Base-by-base conservation (phyloP, 2,329 filamentous ascomycete species). In the Trichoderma sp. region DNA sequence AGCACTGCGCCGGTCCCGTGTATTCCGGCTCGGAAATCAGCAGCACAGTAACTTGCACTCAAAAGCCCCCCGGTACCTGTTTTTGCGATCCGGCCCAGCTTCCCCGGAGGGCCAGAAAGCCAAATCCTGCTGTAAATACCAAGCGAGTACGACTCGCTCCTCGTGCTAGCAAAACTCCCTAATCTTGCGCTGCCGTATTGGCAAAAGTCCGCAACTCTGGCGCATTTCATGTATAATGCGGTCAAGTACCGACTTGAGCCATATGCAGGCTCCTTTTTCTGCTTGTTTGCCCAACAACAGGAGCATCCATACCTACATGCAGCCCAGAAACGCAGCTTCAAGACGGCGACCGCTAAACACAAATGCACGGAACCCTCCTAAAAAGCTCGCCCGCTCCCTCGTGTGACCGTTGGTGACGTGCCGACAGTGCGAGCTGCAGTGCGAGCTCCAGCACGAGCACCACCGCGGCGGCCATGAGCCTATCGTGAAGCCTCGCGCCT, bases 401-500 rank as follows among this genome's bases (percentile, higher is more conserved):
- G 63, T 59, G 63, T 67, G 63, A 67, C 63, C 27, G 56, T 58
- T 57, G 63, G 68, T 68, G 68, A 70, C 68, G 63, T 70, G 63
- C 62, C 68, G 55, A 70, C 57, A 59, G 58, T 60, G 55, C 58
- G 56, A 33, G 63, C 27, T 61, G 35, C 31, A 47, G 21, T 11
- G 13, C 11, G 11, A 35, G 33, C 33, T 35, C 33, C 33, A 35
- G 31, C 31, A 31, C 31, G 31, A 31, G 31, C 63, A 70, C 49
- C 40, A 58, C 58, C 57, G 33, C 27, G 59, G 58, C 68, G 65
- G 52, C 68, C 74, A 73, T 76, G 70, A 77, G 75, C 77, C 77
- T 76, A 77, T 77, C 64, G 73, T 75, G 76, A 76, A 69, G 77
- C 77, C 77, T 77, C 73, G 74, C 72, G 69, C 68, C 62, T 40